These are phyloP conservation scores for Entomortierella chlamydospora DNA, from an alignment of 192 early-diverging fungal species.

Conservation along the genomic window DNA sequence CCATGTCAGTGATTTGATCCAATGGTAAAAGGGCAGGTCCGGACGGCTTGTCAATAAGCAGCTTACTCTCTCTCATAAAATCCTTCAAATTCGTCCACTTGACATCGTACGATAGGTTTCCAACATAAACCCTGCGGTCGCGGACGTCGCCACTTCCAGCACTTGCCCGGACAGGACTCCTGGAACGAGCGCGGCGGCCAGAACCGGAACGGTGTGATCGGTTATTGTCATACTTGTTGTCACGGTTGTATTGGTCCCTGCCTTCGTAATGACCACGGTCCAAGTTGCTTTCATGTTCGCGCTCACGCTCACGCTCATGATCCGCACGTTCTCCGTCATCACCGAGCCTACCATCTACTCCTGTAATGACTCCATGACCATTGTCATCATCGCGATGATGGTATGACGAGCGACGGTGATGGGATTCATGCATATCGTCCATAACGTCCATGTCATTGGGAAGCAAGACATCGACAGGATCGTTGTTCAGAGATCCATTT, in stretches of 20 bases:
- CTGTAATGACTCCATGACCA: neutral
- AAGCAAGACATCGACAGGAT: conserved; percentile 18
- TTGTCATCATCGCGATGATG: neutral
- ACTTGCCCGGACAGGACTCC: conserved; percentile 26
- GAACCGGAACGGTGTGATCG: conserved; percentile 9
- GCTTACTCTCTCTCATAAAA: conserved; percentile 80
- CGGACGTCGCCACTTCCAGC: conserved; percentile 9
- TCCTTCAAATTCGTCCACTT: conserved; percentile 82
- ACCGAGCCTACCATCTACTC: neutral
- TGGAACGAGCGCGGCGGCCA: conserved; percentile 24
- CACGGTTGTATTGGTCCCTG: conserved; percentile 1
- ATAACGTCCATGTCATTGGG: conserved; percentile 21
- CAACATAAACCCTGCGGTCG: conserved; percentile 82
- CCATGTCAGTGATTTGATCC: too few species aligned
- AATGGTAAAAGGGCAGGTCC: too few species aligned
- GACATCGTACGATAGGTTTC: conserved; percentile 82
- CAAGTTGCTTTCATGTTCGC: neutral
- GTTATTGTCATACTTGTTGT: conserved; percentile 33
- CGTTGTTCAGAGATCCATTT: neutral
- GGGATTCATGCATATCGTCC: conserved; percentile 26
- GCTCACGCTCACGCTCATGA: conserved; percentile 6
- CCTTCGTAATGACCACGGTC: neutral
- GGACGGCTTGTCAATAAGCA: too few species aligned
- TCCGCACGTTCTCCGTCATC: neutral
- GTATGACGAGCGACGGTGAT: conserved; percentile 31